Base-by-base conservation (phyloP, 495 filamentous ascomycete species). In the Penicillium tannophilum region DNA sequence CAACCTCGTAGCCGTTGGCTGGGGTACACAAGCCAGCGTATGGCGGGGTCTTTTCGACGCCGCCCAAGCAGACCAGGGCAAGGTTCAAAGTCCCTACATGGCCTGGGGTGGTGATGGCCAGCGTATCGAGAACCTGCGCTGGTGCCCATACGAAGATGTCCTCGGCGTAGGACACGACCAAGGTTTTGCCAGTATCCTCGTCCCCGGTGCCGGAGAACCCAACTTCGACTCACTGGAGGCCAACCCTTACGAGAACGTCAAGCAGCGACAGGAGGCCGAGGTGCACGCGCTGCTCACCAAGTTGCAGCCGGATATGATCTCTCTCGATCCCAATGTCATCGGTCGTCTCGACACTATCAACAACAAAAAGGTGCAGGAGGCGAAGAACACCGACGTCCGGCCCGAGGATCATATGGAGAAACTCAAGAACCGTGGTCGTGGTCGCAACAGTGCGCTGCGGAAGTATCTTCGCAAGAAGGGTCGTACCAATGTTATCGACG, bases 251-350 rank as follows among this genome's bases (percentile, higher is more conserved):
- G 95, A 98, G 74, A 96, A 88, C 58, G 84, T 82, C 56, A 93
- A 95, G 71, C 91, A 97, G 76, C 84, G 93, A 65, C 92, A 93
- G 72, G 94, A 98, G 71, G 83, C 80, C n/a, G 94, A 98, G 69
- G 92, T 98, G 60, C 88, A 87, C 71, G 79, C 82, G 7, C 80
- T 98, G 63, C 84, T 98, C 58, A 91, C 92, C 79, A 98, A 98
- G 79, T 78, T 98, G 41, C 87, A 93, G 65, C 93, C 94, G 12
- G 94, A 96, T 66, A 98, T 97, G 93, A 98, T 98, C 50, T 90
- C 91, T 10, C 77, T 98, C 3, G 87, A 98, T 60, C 95, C 94
- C 43, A 88, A 91, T 72, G 92, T 90, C 67, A 83, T 98, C 63
- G 94, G 94, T 35, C 90, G 84, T 42, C 79, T 98, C 30, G 91